Evolutionary conservation across 441 rosid species (phyloP), one percentile per base, ranked within the genome.

Genomic region (Adansonia rubrostipa): DNA sequence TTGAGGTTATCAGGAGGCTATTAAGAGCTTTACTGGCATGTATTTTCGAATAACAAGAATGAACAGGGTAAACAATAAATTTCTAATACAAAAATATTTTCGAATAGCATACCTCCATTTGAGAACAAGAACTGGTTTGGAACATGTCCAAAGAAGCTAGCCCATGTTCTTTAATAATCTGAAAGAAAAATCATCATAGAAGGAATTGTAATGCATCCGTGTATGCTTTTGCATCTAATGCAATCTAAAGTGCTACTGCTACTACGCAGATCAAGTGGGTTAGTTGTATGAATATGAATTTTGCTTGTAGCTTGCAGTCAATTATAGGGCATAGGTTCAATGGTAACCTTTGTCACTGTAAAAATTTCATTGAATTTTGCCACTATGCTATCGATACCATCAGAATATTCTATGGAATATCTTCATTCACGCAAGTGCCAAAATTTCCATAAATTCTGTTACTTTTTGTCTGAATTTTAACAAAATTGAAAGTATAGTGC

Each of bases 161-260:
- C 76, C 76, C 76, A 6, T 40, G 64, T 56, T 72, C 76, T 72
- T 40, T 56, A 36, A 56, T 17, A 36, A 56, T 11, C 76, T 73
- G 65, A 19, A 17, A 36, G 66, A 70, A 47, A 20, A 56, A 57
- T 19, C 40, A 73, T 19, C 68, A 33, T 36, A 33, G 47, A 56
- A 57, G 51, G 1, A 56, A 73, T 42, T 56, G 24, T 45, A 73
- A 58, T 56, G 17, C 13, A 40, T 56, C 33, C 66, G 19, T 57
- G 10, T 36, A 10, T n/a, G 64, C 51, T 40, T 40, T 57, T 56
- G 65, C 53, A 57, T 19, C 53, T 56, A 57, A 57, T 57, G 65
- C 65, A 73, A 36, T 73, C 57, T 40, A 72, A 72, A 17, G 45
- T 17, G 64, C 33, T 10, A 54, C 42, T 36, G 42, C 42, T 36